Base-by-base conservation (phyloP, 306 rosid species). In the Quercus parvula region DNA sequence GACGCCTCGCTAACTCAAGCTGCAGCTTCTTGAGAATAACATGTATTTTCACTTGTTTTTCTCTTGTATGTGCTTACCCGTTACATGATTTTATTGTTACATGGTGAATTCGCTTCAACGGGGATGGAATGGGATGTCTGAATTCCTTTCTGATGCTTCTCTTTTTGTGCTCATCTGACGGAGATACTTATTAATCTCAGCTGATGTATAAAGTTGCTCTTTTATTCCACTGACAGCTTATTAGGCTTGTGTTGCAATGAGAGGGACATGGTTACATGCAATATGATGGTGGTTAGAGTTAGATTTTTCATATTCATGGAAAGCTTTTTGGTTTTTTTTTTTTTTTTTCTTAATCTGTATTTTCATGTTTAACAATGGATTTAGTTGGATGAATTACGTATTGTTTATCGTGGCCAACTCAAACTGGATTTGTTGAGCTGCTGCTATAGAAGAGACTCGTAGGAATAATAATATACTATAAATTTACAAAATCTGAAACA, bases 11-110 rank as follows among this genome's bases (percentile, higher is more conserved):
- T 75, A 77, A 71, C 84, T 62, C 62, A 13, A 73, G 78, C 75
- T 77, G 86, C 90, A 84, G 85, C 86, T 71, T 81, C 74, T 82
- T 76, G 85, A 89, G 87, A 83, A 83, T 84, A 85, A 78, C 87
- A 77, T 61, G 74, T 70, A 74, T 83, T 81, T 86, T 83, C 35
- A 44, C 74, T 66, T 84, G 91, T 78, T 78, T 83, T 80, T 85
- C 87, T 88, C 80, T 18, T 83, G 85, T 62, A 44, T 86, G 89
- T 81, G 69, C 79, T 83, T 79, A 86, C 86, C 87, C 84, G 17
- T 73, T 59, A n/a, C 30, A 74, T 76, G 75, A 56, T 68, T 63
- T 52, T 44, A 38, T 73, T 68, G 18, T 81, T 59, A 12, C 57
- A 61, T 56, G 30, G 30, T 19, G 75, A 25, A 4, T 66, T 8